Base-by-base conservation (phyloP, 768 basidiomycete species). In the Phaeolepiota aurea region DNA sequence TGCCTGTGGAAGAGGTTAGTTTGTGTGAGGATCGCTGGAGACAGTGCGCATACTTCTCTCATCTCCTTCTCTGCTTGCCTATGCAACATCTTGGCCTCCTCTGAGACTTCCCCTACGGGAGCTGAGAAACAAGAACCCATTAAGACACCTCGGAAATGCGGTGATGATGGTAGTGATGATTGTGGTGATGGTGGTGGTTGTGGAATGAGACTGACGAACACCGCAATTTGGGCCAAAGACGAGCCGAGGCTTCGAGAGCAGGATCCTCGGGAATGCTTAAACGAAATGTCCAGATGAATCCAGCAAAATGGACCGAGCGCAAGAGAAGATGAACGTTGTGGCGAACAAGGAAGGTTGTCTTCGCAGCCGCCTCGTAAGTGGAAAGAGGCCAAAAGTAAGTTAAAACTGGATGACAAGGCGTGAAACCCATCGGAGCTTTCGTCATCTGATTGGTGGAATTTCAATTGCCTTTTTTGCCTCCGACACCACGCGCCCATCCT, bases 71-170 rank as follows among this genome's bases (percentile, higher is more conserved):
- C 87, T 3, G 73, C 87, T 49, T 82, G 80, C 42, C 67, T 65
- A 52, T 88, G 79, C 46, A 69, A 59, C 48, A 64, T 62, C 61
- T 69, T 80, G 49, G 87, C 86, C 31, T 81, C 75, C 38, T 89
- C 87, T 7, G 74, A 67, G 4, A 83, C 67, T 38, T 82, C 85
- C 3, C 64, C 66, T 0, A 64, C 64, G 10, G 63, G 60, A 9
- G 82, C 66, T 18, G 89, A 91, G 53, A 89, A 63, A 57, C 89
- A 93, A 25, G 76, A 74, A 45, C 91, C 90, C 86, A 89, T 87
- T 56, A 42, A 44, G 49, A 44, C 19, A 32, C 14, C 20, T 3
- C 15, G 16, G 32, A 19, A 40, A 14, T 38, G 25, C 40, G 40
- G 39, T 32, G 12, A 33, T 21, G 21, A 35, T 32, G 44, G 22